Evolutionary conservation across 2,329 filamentous ascomycete species (phyloP).

Genomic region (Aspergillus sp.): DNA sequence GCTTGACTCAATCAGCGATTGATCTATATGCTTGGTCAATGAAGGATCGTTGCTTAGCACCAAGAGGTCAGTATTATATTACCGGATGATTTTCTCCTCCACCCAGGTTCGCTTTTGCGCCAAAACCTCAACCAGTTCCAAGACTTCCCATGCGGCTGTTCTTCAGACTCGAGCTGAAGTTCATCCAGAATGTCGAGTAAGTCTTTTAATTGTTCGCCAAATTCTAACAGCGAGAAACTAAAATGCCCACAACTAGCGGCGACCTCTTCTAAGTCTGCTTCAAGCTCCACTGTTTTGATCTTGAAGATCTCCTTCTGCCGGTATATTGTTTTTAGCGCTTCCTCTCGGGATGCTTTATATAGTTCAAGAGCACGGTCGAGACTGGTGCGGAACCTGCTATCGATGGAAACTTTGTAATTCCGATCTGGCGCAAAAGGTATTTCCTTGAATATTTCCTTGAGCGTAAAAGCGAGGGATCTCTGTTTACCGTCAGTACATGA

Average conservation of each 20-base stretch:
- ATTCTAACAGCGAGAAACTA: slow-evolving; percentile 84
- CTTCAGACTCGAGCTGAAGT: slow-evolving; percentile 67
- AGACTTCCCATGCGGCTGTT: slow-evolving; percentile 60
- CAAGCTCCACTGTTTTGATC: slow-evolving; percentile 68
- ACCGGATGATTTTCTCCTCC: slow-evolving; percentile 21
- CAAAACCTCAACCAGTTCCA: slow-evolving; percentile 91
- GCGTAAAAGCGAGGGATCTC: slow-evolving; percentile 88
- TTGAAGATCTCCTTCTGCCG: slow-evolving; percentile 72
- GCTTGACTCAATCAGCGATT: slow-evolving; percentile 10
- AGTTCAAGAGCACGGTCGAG: slow-evolving; percentile 76
- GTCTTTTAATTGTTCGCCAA: slow-evolving; percentile 82
- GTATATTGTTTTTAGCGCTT: slow-evolving; percentile 78
- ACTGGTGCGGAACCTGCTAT: slow-evolving; percentile 77
- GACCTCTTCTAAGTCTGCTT: slow-evolving; percentile 95
- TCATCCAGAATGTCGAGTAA: slow-evolving; percentile 85
- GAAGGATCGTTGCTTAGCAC: background rate
- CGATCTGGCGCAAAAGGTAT: slow-evolving; percentile 74
- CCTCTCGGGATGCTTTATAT: slow-evolving; percentile 72
- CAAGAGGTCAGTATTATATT: background rate
- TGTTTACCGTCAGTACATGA: slow-evolving; percentile 24
- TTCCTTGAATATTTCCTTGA: slow-evolving; percentile 85
- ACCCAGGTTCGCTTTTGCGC: slow-evolving; percentile 40
- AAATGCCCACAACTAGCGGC: slow-evolving; percentile 98
- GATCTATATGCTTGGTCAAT: slow-evolving; percentile 15
- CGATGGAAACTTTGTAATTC: slow-evolving; percentile 68